Percentiles rank a stretch among this genome's conserved stretches.
Conservation (phyloP, 208 protist species). For the Leishmania turanica region DNA sequence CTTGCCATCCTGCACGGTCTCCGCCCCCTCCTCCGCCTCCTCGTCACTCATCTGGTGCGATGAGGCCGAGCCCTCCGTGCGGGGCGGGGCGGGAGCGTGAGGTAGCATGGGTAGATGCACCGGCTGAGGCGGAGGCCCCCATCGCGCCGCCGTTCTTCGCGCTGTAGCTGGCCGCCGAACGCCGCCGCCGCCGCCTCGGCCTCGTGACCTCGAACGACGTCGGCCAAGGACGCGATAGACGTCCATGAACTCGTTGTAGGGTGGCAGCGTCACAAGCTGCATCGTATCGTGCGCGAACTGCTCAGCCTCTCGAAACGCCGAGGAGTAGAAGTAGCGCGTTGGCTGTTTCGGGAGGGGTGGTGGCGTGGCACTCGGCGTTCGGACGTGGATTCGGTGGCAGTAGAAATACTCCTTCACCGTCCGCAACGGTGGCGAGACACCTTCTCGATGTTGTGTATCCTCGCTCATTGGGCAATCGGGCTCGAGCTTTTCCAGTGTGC, state of each 20-base stretch:
- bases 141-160: neutral
- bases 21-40: neutral
- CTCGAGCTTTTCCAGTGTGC: too few relatives aligned
- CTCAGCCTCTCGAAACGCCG: constrained; percentile 15
- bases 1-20: constrained; percentile 3
- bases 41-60: constrained; percentile 8
- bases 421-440: neutral
- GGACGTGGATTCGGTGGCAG: constrained; percentile 18
- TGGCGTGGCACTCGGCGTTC: constrained; percentile 7
- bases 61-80: neutral
- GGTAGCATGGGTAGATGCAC: constrained; percentile 1
- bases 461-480: neutral
- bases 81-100: neutral
- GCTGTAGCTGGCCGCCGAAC: neutral
- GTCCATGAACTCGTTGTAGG: constrained; percentile 89
- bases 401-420: constrained; percentile 18
- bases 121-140: neutral
- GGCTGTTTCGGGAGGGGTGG: constrained; percentile 57
- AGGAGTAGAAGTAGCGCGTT: constrained; percentile 65
- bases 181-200: neutral
- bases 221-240: constrained; percentile 61
- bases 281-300: constrained; percentile 7
- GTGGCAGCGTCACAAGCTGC: constrained; percentile 77
- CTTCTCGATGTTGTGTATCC: neutral
- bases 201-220: neutral